phyloP scores from a whole-genome alignment of 768 basidiomycete species.

The Phallus indusiatus region DNA sequence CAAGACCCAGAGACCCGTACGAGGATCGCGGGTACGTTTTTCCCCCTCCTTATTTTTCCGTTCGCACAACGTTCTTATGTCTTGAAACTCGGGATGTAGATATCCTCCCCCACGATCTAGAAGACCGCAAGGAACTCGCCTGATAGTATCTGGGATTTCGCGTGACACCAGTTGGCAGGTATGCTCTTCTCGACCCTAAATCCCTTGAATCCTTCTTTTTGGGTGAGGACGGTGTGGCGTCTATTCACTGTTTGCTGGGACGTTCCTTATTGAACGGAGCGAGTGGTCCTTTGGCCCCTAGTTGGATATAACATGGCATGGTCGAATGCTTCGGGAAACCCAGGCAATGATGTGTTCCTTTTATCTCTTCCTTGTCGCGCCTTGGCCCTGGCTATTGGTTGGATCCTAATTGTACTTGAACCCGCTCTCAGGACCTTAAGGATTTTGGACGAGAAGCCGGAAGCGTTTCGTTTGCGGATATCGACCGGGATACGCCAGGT shows the following conservation, averaged over 20 bases:
- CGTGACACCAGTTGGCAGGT: constrained; percentile 99
- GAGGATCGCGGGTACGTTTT: constrained; percentile 33
- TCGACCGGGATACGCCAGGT: constrained; percentile 77
- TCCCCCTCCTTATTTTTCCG: constrained; percentile 4
- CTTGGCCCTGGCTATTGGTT: neutral
- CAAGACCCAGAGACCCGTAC: constrained; percentile 61
- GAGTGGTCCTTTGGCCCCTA: neutral
- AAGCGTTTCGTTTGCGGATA: constrained; percentile 88
- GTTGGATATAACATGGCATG: neutral
- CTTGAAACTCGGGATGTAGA: neutral
- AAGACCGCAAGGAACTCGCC: constrained; percentile 71
- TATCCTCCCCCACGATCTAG: constrained; percentile 52
- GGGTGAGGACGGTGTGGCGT: constrained; percentile 14
- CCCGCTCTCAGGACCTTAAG: constrained; percentile 71
- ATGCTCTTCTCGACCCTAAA: constrained; percentile 32
- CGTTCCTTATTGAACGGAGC: neutral
- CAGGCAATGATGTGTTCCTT: neutral
- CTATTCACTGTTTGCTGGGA: neutral
- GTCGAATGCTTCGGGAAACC: neutral
- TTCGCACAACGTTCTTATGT: constrained; percentile 7
- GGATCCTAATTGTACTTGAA: constrained; percentile 4
- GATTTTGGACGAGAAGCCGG: constrained; percentile 95
- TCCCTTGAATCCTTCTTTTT: constrained; percentile 14
- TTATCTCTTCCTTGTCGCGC: constrained; percentile 1
- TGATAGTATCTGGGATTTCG: constrained; percentile 82